Base-by-base conservation (phyloP, 306 rosid species). In the Betula pendula region DNA sequence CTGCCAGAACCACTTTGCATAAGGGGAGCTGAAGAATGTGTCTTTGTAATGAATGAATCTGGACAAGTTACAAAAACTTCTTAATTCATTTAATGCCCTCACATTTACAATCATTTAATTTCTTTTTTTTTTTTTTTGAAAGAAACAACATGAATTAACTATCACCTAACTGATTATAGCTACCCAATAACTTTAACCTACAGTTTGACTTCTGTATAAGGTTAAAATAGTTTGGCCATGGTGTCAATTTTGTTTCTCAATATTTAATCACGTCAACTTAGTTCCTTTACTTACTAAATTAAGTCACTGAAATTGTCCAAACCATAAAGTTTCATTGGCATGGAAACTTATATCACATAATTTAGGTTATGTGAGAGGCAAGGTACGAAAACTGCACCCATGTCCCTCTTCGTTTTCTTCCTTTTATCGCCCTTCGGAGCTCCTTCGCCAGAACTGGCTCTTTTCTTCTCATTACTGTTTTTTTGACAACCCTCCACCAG, bases 41-140 rank as follows among this genome's bases (percentile, higher is more conserved):
- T 55, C 91, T 88, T 95, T n/a, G 88, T 77, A 81, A 86, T 81
- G 78, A 91, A 82, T 66, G 95, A 83, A 77, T 90, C 98, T 94
- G 89, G 80, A 75, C 53, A 82, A 87, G 52, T 81, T 62, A 75
- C 68, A 80, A 24, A 8, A 77, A 84, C 35, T 49, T 68, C n/a
- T 72, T 31, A 81, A 71, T 69, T 80, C 68, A 25, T 55, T 73
- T 48, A 68, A 71, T 60, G 68, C 33, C 43, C 68, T 43, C 67
- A 49, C 68, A 58, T 71, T 70, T 59, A 15, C 13, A 74, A 71
- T 15, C 72, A 75, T 5, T 11, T 48, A 70, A 35, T 35, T 49
- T 51, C 38, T 63, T 33, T 7, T 77, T 15, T n/a, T 7, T n/a
- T n/a, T 77, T 15, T n/a, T 77, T 22, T 27, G 17, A 15, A 72